Evolutionary conservation across 2,329 filamentous ascomycete genomes (phyloP).

Genomic region (Dactylellina cionopaga): DNA sequence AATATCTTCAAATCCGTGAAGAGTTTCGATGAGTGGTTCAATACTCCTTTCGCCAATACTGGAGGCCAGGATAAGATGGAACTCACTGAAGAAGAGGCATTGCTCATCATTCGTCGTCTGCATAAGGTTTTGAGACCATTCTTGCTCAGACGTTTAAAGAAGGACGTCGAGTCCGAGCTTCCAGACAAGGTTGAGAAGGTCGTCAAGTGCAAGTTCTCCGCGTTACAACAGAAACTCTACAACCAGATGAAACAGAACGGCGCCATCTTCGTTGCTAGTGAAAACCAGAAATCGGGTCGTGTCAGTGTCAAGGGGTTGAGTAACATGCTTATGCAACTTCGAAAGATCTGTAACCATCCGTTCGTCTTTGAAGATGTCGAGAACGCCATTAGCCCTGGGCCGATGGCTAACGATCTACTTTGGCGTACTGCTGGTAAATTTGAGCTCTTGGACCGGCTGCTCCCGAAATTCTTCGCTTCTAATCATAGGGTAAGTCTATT

Average conservation of each 20-base stretch:
- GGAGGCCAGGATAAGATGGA: conserved; percentile 99
- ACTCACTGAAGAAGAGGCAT: conserved; percentile 97
- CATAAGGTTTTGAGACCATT: conserved; percentile 98
- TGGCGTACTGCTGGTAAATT: conserved; percentile 98
- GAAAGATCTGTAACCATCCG: conserved; percentile 98
- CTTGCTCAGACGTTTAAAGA: conserved; percentile 97
- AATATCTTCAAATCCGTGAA: conserved; percentile 99
- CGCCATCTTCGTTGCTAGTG: conserved; percentile 91
- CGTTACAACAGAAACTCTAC: conserved; percentile 91
- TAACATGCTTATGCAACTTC: conserved; percentile 99
- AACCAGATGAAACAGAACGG: conserved; percentile 98
- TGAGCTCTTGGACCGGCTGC: conserved; percentile 87
- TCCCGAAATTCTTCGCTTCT: conserved; percentile 91
- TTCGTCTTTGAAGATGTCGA: conserved; percentile 99
- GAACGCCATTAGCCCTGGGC: conserved; percentile 93
- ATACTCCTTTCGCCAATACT: conserved; percentile 98
- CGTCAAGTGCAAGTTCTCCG: conserved; percentile 98
- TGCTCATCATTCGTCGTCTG: conserved; percentile 95
- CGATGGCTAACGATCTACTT: conserved; percentile 86
- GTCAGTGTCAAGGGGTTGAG: conserved; percentile 73
- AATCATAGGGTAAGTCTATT: conserved; percentile 76
- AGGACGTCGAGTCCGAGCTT: conserved; percentile 98
- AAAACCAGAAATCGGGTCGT: conserved; percentile 69
- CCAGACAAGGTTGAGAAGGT: conserved; percentile 99
- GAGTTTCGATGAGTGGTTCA: conserved; percentile 99